Evolutionary conservation across 2,329 filamentous ascomycete genomes (phyloP).

Genomic region (Botryotinia globosa): DNA sequence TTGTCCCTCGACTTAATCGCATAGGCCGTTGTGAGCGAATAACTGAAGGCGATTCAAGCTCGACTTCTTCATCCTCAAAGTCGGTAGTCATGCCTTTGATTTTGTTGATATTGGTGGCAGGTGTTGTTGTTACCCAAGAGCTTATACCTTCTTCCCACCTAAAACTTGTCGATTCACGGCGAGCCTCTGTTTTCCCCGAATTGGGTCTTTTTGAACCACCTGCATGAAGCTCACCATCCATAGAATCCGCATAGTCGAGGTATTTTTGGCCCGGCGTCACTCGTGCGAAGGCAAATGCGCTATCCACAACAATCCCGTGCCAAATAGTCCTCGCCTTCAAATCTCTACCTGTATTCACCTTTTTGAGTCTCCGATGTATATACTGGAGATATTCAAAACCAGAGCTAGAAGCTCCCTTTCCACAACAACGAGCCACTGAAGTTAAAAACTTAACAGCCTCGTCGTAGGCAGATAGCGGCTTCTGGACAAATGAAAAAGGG

Average conservation of each 20-base stretch:
- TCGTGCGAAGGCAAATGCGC: conserved; percentile 38
- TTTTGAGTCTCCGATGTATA: conserved; percentile 32
- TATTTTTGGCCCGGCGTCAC: conserved; percentile 33
- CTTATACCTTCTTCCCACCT: conserved; percentile 56
- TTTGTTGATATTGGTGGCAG: conserved; percentile 32
- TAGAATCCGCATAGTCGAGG: conserved; percentile 35
- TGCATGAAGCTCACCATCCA: conserved; percentile 26
- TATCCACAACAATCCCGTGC: conserved; percentile 36
- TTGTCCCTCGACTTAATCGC: neutral
- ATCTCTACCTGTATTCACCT: conserved; percentile 11
- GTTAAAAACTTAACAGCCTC: conserved; percentile 41
- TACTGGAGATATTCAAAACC: conserved; percentile 43
- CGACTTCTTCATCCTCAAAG: conserved; percentile 18
- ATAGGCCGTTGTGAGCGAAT: neutral
- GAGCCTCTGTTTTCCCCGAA: conserved; percentile 22
- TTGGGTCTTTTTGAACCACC: neutral
- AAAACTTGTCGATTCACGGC: conserved; percentile 35
- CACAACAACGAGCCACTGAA: conserved; percentile 48
- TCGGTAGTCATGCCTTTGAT: conserved; percentile 15
- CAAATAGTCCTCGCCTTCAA: conserved; percentile 22
- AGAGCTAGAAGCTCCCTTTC: conserved; percentile 41
- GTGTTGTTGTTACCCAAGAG: conserved; percentile 54
- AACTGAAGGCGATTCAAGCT: conserved; percentile 28
- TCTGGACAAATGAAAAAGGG: neutral
- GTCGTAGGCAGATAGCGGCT: conserved; percentile 21